Conservation (phyloP, 2,329 filamentous ascomycete genomes). For the Aspergillus piperis region DNA sequence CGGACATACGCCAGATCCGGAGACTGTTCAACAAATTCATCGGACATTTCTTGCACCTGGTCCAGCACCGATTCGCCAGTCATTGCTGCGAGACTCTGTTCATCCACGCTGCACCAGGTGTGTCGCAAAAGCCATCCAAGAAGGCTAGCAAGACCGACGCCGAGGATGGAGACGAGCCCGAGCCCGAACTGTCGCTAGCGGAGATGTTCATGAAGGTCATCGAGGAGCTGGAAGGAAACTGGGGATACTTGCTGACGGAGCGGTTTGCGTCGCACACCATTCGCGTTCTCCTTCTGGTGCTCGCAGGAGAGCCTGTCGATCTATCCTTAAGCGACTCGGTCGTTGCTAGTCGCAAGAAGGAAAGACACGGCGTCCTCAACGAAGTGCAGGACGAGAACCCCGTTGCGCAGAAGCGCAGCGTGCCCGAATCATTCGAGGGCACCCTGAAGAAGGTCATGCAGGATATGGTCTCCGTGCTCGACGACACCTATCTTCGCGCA, state of each 20-base stretch:
- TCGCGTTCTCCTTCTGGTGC: slow-evolving; percentile 78
- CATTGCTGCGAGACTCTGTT: slow-evolving; percentile 97
- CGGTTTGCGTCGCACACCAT: slow-evolving; percentile 87
- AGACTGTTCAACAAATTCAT: slow-evolving; percentile 80
- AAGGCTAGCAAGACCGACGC: slow-evolving; percentile 44
- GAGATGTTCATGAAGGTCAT: slow-evolving; percentile 79
- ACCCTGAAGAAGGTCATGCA: slow-evolving; percentile 80
- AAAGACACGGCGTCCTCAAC: slow-evolving; percentile 67
- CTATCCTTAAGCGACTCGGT: slow-evolving; percentile 68
- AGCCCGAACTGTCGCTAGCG: slow-evolving; percentile 70
- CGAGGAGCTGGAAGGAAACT: slow-evolving; percentile 82
- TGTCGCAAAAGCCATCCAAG: slow-evolving; percentile 69
- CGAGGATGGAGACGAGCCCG: slow-evolving; percentile 43
- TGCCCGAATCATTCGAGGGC: slow-evolving; percentile 75
- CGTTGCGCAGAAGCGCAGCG: slow-evolving; percentile 53
- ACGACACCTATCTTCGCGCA: slow-evolving; percentile 76
- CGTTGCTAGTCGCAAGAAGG: slow-evolving; percentile 91
- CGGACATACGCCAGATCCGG: slow-evolving; percentile 78
- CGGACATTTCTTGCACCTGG: slow-evolving; percentile 82
- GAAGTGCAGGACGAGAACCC: slow-evolving; percentile 53
- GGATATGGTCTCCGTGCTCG: slow-evolving; percentile 72
- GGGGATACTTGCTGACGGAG: slow-evolving; percentile 83
- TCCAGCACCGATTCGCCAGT: slow-evolving; percentile 94
- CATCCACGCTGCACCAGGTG: slow-evolving; percentile 73
- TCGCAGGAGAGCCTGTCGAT: slow-evolving; percentile 80